Percentiles rank a stretch among this genome's conserved stretches.
Evolutionary conservation across 768 basidiomycete species (phyloP).

Genomic region (Serendipita sp.): DNA sequence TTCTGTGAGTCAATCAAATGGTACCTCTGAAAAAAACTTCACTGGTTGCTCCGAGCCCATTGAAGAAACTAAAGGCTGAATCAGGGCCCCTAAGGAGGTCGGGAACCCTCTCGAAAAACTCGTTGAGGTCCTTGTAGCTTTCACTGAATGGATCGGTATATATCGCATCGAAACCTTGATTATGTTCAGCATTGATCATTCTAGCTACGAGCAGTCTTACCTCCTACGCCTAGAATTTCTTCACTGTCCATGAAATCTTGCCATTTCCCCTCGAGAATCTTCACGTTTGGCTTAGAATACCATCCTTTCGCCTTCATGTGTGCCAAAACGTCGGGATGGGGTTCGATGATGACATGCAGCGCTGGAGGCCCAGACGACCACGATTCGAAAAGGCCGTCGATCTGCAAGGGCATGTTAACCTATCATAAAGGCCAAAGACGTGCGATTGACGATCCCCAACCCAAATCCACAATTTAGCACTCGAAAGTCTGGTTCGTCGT

Average conservation of each 20-base stretch:
- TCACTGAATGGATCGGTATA: slow-evolving; percentile 94
- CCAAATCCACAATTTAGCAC: slow-evolving; percentile 90
- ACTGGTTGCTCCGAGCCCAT: slow-evolving; percentile 93
- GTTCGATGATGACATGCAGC: slow-evolving; percentile 81
- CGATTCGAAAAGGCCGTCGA: slow-evolving; percentile 66
- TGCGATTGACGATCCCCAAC: slow-evolving; percentile 59
- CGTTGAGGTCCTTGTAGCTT: slow-evolving; percentile 57
- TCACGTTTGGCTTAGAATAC: slow-evolving; percentile 60
- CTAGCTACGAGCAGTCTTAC: no score
- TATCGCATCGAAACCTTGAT: slow-evolving; percentile 53
- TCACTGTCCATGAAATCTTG: slow-evolving; percentile 62
- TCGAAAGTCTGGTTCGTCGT: slow-evolving; percentile 35
- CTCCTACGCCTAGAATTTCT: slow-evolving; percentile 43
- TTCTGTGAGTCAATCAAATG: background rate
- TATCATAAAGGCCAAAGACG: background rate
- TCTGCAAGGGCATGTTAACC: slow-evolving; percentile 29
- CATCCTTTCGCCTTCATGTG: slow-evolving; percentile 63
- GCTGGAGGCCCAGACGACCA: slow-evolving; percentile 37
- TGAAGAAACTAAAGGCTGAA: slow-evolving; percentile 88
- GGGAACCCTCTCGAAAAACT: slow-evolving; percentile 70
- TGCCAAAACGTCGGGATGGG: slow-evolving; percentile 80
- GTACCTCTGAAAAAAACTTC: slow-evolving; percentile 18
- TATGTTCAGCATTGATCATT: no score
- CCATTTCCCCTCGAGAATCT: slow-evolving; percentile 82
- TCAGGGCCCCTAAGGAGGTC: slow-evolving; percentile 57